A percentile compares a stretch with the other conserved stretches of the same genome.
These are phyloP conservation scores for Fusarium cicatricum DNA, from an alignment of 2,329 filamentous ascomycete genomes.

Conservation along the genomic window DNA sequence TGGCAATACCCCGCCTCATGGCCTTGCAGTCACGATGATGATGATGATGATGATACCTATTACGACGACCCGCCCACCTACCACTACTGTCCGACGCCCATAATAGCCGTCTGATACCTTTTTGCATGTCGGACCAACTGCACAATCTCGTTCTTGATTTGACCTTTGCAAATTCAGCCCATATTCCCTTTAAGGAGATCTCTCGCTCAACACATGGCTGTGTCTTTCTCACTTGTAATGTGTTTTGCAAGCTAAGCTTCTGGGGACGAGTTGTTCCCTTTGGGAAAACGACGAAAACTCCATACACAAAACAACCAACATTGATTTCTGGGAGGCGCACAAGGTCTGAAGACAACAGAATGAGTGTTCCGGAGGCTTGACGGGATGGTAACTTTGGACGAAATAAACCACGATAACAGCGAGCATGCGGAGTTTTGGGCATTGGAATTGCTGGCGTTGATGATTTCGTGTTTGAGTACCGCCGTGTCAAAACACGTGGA, in stretches of 20 bases:
- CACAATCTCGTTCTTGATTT: conserved; percentile 21
- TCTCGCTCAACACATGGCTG: conserved; percentile 28
- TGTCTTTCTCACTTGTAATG: conserved; percentile 22
- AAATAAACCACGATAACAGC: conserved; percentile 31
- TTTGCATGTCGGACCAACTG: conserved; percentile 13
- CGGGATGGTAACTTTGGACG: conserved; percentile 15
- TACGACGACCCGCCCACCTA: conserved; percentile 20
- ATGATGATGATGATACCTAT: conserved; percentile 34
- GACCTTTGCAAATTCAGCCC: conserved; percentile 20
- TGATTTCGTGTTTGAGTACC: conserved; percentile 29
- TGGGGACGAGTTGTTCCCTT: conserved; percentile 7
- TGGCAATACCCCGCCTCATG: conserved; percentile 3
- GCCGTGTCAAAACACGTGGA: conserved; percentile 27
- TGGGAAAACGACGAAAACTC: conserved; percentile 20
- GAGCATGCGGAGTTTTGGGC: conserved; percentile 29
- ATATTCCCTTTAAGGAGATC: conserved; percentile 23
- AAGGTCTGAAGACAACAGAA: conserved; percentile 13
- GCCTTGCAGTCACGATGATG: conserved; percentile 29
- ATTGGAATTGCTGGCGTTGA: conserved; percentile 26
- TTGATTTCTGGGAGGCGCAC: conserved; percentile 24
- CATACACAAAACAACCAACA: conserved; percentile 20
- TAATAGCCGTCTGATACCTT: conserved; percentile 18
- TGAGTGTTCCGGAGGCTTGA: conserved; percentile 6
- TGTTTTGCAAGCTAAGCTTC: conserved; percentile 26
- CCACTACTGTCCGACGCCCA: conserved; percentile 14